A percentile compares a stretch with the other conserved stretches of the same genome.
These are phyloP conservation scores for Thymus quinquecostatus DNA, from an alignment of 257 asterid species.

Conservation along the genomic window DNA sequence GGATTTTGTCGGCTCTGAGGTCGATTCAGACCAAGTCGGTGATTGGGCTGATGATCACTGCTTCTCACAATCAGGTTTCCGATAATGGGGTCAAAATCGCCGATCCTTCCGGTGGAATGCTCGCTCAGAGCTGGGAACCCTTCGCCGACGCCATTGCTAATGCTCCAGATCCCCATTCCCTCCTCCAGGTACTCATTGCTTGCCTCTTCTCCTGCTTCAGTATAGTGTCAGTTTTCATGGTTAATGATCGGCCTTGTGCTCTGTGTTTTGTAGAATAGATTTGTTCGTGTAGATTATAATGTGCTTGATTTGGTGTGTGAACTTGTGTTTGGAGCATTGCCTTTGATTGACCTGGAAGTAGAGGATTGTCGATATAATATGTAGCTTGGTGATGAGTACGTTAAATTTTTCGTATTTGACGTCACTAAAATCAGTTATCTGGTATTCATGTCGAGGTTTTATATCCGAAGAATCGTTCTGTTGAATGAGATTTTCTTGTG, in stretches of 20 bases:
- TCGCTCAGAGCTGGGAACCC: constrained; percentile 94
- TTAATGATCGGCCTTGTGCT: neutral
- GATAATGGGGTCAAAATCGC: constrained; percentile 93
- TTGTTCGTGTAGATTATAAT: neutral
- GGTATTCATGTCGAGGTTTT: constrained; percentile 7
- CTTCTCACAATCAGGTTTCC: constrained; percentile 78
- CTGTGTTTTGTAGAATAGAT: neutral
- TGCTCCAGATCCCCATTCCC: constrained; percentile 62
- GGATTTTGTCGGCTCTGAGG: constrained; percentile 85
- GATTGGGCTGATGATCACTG: constrained; percentile 88
- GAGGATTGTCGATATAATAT: constrained; percentile 9
- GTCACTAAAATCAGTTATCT: neutral
- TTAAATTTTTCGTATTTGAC: neutral
- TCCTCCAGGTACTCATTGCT: constrained; percentile 55
- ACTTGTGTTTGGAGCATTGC: neutral
- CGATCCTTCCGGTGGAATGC: constrained; percentile 92
- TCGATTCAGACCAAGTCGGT: constrained; percentile 70
- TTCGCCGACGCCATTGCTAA: constrained; percentile 81
- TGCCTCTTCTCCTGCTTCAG: neutral
- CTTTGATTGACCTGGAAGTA: constrained; percentile 8
- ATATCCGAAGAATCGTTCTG: constrained; percentile 9
- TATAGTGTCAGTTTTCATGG: neutral
- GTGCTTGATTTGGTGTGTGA: neutral
- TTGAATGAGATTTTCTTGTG: constrained; percentile 19
- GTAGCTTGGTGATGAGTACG: neutral